Percentiles rank a stretch among this genome's conserved stretches.
Evolutionary conservation across 2,329 filamentous ascomycete genomes (phyloP).

Genomic region (Fusarium multiceps): DNA sequence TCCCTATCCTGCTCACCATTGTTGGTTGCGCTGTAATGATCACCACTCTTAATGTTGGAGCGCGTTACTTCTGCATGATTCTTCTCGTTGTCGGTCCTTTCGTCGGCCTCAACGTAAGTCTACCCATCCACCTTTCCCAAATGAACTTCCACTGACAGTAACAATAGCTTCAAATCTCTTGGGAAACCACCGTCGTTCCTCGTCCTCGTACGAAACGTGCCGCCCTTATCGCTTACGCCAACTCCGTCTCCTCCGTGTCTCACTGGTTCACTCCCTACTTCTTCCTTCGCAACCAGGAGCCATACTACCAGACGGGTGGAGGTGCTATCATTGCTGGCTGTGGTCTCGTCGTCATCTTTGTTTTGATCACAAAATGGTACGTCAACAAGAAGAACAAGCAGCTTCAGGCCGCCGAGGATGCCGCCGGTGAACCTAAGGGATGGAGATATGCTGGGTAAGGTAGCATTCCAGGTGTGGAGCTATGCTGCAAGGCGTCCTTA

Average conservation of each 20-base stretch:
- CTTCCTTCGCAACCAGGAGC: constrained; percentile 47
- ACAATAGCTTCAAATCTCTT: constrained; percentile 53
- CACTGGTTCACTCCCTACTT: constrained; percentile 59
- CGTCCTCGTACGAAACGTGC: constrained; percentile 55
- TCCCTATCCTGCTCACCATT: constrained; percentile 52
- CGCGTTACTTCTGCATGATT: constrained; percentile 57
- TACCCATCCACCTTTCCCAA: no score
- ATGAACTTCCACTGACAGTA: no score
- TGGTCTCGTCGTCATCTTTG: constrained; percentile 32
- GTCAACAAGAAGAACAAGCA: constrained; percentile 42
- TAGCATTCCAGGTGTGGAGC: no score
- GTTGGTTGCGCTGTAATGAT: constrained; percentile 57
- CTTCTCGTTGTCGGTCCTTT: constrained; percentile 54
- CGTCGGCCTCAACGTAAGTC: constrained; percentile 52
- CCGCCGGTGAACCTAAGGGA: constrained; percentile 23
- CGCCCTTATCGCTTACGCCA: constrained; percentile 56
- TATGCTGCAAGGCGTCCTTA: not conserved
- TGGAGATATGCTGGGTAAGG: constrained; percentile 27
- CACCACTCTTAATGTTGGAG: constrained; percentile 54
- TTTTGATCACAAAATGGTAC: constrained; percentile 41
- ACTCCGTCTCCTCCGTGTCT: constrained; percentile 53
- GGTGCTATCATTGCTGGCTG: constrained; percentile 46
- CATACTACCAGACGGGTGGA: constrained; percentile 47
- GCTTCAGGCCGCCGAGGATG: constrained; percentile 34
- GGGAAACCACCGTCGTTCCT: constrained; percentile 57